These are phyloP conservation scores for Saccharomycopsis sp. DNA, from an alignment of 805 yeast species.

Conservation along the genomic window DNA sequence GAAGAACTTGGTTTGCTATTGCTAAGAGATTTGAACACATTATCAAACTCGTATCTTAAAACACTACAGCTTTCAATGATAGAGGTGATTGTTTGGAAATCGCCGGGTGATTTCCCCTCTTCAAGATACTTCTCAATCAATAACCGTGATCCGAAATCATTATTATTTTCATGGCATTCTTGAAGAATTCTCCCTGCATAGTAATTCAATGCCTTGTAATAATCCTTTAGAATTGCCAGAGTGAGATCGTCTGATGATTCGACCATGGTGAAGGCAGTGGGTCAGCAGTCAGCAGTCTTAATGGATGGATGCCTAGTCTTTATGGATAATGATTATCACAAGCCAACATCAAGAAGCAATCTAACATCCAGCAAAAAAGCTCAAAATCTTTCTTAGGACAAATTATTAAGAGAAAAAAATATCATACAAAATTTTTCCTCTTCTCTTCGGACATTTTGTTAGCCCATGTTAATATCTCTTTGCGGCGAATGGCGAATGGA, in stretches of 20 bases:
- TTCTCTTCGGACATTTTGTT: neutral
- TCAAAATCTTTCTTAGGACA: neutral
- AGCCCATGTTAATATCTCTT: neutral
- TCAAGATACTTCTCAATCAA: constrained; percentile 11
- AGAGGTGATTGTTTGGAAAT: neutral
- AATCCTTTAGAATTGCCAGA: constrained; percentile 1
- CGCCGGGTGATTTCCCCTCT: neutral
- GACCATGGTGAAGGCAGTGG: neutral
- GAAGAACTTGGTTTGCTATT: neutral
- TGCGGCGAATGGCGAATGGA: neutral
- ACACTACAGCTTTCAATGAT: constrained; percentile 9
- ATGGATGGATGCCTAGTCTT: no score
- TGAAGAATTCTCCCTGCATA: neutral
- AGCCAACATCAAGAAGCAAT: neutral
- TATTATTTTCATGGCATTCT: constrained; percentile 7
- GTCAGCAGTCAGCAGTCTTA: no score
- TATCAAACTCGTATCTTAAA: constrained; percentile 6
- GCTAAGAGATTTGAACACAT: neutral
- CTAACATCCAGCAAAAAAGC: neutral
- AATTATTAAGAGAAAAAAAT: neutral
- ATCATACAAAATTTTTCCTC: constrained; percentile 1
- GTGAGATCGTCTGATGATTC: neutral
- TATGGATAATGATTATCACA: neutral
- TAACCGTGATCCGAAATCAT: constrained; percentile 5
- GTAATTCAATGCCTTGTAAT: neutral